phyloP scores from a whole-genome alignment of 1,139 yeast genomes.

The Suhomyces wounanorum region DNA sequence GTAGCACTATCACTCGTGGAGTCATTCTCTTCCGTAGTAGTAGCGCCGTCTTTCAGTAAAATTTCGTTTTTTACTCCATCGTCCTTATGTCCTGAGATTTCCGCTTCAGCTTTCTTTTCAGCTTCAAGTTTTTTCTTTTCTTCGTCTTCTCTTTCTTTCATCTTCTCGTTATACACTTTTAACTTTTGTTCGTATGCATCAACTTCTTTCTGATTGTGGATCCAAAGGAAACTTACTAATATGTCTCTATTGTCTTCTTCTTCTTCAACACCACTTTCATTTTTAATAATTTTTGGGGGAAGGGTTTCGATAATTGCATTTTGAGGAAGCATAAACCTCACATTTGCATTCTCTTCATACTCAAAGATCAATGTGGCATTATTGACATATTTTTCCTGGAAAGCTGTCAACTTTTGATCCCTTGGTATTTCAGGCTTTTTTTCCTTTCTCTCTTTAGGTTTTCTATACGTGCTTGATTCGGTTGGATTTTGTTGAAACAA shows the following conservation, averaged over 20 bases:
- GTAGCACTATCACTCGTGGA: neutral
- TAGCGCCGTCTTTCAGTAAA: slow-evolving; percentile 1
- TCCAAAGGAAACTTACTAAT: slow-evolving; percentile 63
- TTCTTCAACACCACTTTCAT: slow-evolving; percentile 19
- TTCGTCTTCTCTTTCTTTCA: slow-evolving; percentile 21
- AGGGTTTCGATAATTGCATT: slow-evolving; percentile 71
- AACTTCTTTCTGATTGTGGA: slow-evolving; percentile 55
- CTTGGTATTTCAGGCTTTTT: slow-evolving; percentile 30
- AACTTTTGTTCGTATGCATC: slow-evolving; percentile 47
- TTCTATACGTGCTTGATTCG: slow-evolving; percentile 21
- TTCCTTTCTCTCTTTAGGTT: slow-evolving; percentile 27
- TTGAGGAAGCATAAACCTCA: slow-evolving; percentile 73
- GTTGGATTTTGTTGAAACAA: slow-evolving; percentile 24
- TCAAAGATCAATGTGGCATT: slow-evolving; percentile 83
- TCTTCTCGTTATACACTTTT: slow-evolving; percentile 26
- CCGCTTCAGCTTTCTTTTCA: slow-evolving; percentile 22
- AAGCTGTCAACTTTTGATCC: slow-evolving; percentile 65
- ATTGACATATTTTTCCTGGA: slow-evolving; percentile 67
- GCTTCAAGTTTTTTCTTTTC: slow-evolving; percentile 21
- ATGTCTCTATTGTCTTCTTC: slow-evolving; percentile 47
- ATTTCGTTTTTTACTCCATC: slow-evolving; percentile 19
- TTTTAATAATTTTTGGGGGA: slow-evolving; percentile 23
- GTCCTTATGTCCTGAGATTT: no score
- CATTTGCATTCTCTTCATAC: slow-evolving; percentile 75
- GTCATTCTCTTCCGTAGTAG: slow-evolving; percentile 4